A percentile compares a stretch with the other conserved stretches of the same genome.
phyloP scores from a whole-genome alignment of 2,329 filamentous ascomycete species.

The Aspergillus spinulosporus region DNA sequence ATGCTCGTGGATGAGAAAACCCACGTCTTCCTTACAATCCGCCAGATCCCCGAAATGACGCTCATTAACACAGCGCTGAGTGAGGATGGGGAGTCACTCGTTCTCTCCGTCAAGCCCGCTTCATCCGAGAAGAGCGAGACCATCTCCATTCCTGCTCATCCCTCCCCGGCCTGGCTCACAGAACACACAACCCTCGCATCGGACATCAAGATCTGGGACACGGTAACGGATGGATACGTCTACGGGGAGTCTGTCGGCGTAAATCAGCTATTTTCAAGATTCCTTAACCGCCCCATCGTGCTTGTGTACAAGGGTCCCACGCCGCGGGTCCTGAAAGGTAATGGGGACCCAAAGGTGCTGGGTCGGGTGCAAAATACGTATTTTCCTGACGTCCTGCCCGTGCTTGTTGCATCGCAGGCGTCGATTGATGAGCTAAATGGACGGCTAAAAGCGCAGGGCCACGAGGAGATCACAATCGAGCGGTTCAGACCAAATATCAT shows the following conservation, averaged over 20 bases:
- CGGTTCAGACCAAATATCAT: conserved; percentile 66
- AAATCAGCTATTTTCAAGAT: conserved; percentile 56
- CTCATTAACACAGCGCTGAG: conserved; percentile 58
- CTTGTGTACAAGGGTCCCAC: conserved; percentile 64
- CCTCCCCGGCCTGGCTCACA: conserved; percentile 30
- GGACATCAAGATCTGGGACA: conserved; percentile 59
- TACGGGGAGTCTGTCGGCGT: conserved; percentile 49
- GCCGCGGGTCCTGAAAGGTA: conserved; percentile 56
- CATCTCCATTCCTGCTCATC: conserved; percentile 57
- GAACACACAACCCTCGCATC: conserved; percentile 51
- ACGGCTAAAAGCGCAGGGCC: conserved; percentile 46
- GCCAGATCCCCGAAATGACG: conserved; percentile 62
- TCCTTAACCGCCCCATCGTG: conserved; percentile 57
- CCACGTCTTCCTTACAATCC: conserved; percentile 63
- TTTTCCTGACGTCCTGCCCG: conserved; percentile 62
- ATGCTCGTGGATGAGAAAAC: conserved; percentile 61
- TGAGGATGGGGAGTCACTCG: conserved; percentile 47
- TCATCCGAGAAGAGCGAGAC: conserved; percentile 23
- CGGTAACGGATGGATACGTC: conserved; percentile 58
- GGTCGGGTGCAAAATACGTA: conserved; percentile 56
- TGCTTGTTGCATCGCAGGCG: conserved; percentile 57
- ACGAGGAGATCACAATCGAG: conserved; percentile 58
- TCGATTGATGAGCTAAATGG: conserved; percentile 61
- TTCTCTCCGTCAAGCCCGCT: conserved; percentile 46
- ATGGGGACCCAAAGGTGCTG: conserved; percentile 55